Evolutionary conservation across 441 rosid species (phyloP).

Genomic region (Adansonia madagascariensis): DNA sequence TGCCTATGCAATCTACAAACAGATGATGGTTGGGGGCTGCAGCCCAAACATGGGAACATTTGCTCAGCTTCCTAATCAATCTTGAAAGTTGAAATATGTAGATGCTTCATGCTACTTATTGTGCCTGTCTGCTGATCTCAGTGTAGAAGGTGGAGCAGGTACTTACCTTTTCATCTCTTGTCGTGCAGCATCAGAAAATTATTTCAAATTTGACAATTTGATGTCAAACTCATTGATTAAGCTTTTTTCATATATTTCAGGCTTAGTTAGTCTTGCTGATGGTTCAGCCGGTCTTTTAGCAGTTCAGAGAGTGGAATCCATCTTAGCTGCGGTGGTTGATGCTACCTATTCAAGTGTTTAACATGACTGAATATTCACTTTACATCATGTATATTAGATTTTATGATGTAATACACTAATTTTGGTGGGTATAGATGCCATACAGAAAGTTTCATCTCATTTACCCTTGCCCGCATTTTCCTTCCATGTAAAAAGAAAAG

Average conservation of each 20-base stretch:
- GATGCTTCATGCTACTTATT: slow-evolving; percentile 6
- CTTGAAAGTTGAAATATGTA: slow-evolving; percentile 11
- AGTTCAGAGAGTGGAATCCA: slow-evolving; percentile 1
- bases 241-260: slow-evolving; percentile 40
- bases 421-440: slow-evolving; percentile 12
- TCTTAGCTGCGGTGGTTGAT: slow-evolving; percentile 12
- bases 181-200: background rate
- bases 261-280: slow-evolving; percentile 36
- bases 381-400: slow-evolving; percentile 2
- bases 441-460: background rate
- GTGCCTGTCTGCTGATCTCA: slow-evolving; percentile 10
- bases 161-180: slow-evolving; percentile 14
- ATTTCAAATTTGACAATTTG: slow-evolving; percentile 23
- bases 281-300: slow-evolving; percentile 18
- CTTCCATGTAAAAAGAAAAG: background rate
- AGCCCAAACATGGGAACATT: slow-evolving; percentile 80
- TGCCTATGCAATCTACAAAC: slow-evolving; percentile 78
- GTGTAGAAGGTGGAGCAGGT: slow-evolving; percentile 17
- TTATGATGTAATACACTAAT: background rate
- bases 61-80: slow-evolving; percentile 79
- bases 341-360: background rate
- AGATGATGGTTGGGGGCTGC: slow-evolving; percentile 85
- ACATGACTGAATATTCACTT: slow-evolving; percentile 19
- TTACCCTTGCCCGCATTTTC: slow-evolving; percentile 12
- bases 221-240: background rate